Conservation (phyloP, 768 basidiomycete species). For the Psilocybe cubensis region DNA sequence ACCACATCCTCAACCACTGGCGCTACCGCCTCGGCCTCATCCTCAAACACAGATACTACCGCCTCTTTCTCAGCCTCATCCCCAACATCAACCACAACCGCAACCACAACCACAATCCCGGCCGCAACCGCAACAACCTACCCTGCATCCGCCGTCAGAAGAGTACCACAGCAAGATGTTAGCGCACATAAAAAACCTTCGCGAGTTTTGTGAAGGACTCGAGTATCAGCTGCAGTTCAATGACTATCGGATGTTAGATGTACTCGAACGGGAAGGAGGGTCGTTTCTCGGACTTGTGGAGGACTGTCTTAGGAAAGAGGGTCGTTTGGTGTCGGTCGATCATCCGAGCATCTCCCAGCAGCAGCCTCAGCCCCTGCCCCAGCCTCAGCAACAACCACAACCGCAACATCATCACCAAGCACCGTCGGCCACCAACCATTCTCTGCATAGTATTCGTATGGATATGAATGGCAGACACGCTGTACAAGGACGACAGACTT, state of each 20-base stretch:
- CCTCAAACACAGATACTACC: neutral
- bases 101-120: too few relatives aligned
- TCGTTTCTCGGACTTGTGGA: conserved; percentile 42
- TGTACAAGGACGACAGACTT: conserved; percentile 3
- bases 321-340: conserved; percentile 25
- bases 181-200: conserved; percentile 43
- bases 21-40: conserved; percentile 5
- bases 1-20: neutral
- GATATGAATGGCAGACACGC: neutral
- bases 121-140: conserved; percentile 8
- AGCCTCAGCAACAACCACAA: neutral
- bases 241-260: conserved; percentile 45
- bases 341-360: neutral
- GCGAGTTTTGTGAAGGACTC: conserved; percentile 48
- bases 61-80: neutral
- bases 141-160: conserved; percentile 20
- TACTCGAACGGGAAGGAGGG: conserved; percentile 44
- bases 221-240: conserved; percentile 52
- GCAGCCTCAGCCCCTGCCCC: neutral
- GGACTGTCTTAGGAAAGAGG: conserved; percentile 45
- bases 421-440: neutral
- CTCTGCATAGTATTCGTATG: neutral
- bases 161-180: conserved; percentile 41
- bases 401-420: too few relatives aligned
- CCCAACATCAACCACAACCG: too few relatives aligned